Conservation (phyloP, 116 monocot species). For the Phalaenopsis hybrid region DNA sequence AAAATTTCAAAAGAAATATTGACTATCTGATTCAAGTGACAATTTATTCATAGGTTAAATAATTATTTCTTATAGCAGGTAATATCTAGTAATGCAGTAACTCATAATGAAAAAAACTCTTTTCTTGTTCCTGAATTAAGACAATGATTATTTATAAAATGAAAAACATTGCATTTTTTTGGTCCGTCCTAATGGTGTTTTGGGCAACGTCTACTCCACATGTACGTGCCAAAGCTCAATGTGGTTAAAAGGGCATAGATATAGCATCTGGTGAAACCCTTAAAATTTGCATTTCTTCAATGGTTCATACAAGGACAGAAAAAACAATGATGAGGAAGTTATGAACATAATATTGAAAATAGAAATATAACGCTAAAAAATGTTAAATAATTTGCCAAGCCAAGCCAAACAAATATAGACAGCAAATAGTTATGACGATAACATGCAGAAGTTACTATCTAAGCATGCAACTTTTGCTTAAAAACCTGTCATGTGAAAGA, state of each 20-base stretch:
- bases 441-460: neutral
- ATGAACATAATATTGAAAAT: neutral
- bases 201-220: neutral
- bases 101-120: neutral
- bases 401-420: neutral
- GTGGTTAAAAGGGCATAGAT: no score
- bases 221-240: neutral
- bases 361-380: neutral
- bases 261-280: no score
- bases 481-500: no score
- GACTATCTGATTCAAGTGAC: neutral
- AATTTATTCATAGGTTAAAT: neutral
- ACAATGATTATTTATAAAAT: neutral
- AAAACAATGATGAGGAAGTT: neutral
- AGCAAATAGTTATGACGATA: neutral
- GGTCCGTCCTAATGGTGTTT: neutral
- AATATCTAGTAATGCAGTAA: neutral
- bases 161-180: neutral
- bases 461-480: neutral
- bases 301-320: no score
- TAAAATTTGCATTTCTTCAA: no score
- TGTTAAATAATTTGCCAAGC: neutral
- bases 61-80: neutral
- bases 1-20: no score
- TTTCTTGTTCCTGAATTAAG: neutral